These are phyloP conservation scores for Cryptomeria japonica DNA, from an alignment of 75 land plant genomes.

Conservation along the genomic window DNA sequence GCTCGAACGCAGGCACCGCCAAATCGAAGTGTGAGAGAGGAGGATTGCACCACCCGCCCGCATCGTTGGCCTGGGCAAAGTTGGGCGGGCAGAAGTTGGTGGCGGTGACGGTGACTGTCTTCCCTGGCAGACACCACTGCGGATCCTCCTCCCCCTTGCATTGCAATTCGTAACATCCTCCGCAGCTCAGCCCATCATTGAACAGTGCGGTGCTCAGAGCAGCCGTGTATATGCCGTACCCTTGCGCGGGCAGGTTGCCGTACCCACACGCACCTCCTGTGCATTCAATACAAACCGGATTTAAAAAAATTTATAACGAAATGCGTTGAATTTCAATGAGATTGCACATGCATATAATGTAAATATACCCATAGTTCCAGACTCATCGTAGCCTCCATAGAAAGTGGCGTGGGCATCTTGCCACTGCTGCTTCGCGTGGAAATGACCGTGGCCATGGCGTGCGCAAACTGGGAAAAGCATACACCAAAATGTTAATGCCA, in stretches of 20 bases:
- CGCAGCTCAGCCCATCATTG: constrained; percentile 24
- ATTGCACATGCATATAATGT: no score
- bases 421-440: not conserved
- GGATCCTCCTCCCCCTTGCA: constrained; percentile 17
- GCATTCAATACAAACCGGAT: not conserved
- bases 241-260: constrained; percentile 15
- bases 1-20: constrained; percentile 15
- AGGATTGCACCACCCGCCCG: constrained; percentile 27
- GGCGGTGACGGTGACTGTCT: constrained; percentile 3
- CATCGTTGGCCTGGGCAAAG: not conserved
- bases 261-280: constrained; percentile 35
- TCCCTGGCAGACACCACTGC: constrained; percentile 17
- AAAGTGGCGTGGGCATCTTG: not conserved
- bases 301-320: no score
- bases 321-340: no score
- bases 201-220: constrained; percentile 34
- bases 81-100: constrained; percentile 30
- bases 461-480: not conserved
- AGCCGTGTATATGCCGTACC: constrained; percentile 29
- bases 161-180: constrained; percentile 27
- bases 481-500: no score
- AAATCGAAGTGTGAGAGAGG: constrained; percentile 22
- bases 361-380: not conserved
- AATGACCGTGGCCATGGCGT: not conserved
- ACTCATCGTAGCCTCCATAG: not conserved